Percentiles rank a stretch among this genome's conserved stretches.
Evolutionary conservation across 345 rosid species (phyloP).

Genomic region (Sonneratia caseolaris): DNA sequence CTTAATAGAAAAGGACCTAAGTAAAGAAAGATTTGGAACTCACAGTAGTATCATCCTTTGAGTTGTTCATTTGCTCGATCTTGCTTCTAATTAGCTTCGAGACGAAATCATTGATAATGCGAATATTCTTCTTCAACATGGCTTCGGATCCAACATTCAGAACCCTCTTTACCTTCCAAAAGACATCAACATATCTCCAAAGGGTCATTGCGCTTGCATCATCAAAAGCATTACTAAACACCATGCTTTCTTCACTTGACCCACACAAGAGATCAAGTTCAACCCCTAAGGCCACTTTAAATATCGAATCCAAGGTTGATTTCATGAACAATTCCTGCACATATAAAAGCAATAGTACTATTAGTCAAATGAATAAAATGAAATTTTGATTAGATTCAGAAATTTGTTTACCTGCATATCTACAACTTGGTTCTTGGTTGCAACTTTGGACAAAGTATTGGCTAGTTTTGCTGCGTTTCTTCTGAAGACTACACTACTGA

Average conservation of each 20-base stretch:
- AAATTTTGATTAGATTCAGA: not conserved
- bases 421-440: slow-evolving; percentile 12
- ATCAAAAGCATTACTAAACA: slow-evolving; percentile 43
- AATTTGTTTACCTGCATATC: slow-evolving; percentile 30
- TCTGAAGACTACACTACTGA: slow-evolving; percentile 33
- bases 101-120: slow-evolving; percentile 31
- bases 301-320: slow-evolving; percentile 54
- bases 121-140: slow-evolving; percentile 26
- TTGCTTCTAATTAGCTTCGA: slow-evolving; percentile 40
- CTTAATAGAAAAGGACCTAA: not conserved
- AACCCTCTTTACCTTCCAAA: slow-evolving; percentile 44
- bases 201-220: slow-evolving; percentile 42
- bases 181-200: slow-evolving; percentile 42
- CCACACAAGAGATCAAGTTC: slow-evolving; percentile 50
- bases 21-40: slow-evolving; percentile 13
- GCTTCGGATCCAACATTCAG: slow-evolving; percentile 57
- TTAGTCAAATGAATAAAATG: not conserved
- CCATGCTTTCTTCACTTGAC: slow-evolving; percentile 29
- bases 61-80: slow-evolving; percentile 29
- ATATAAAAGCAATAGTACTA: not conserved
- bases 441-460: slow-evolving; percentile 20
- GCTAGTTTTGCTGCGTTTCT: slow-evolving; percentile 31
- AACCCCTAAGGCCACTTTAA: slow-evolving; percentile 48
- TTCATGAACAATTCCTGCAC: slow-evolving; percentile 51
- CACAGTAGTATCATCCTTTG: slow-evolving; percentile 23